phyloP scores from a whole-genome alignment of 306 rosid genomes.

The Vigna reflexopilosa region DNA sequence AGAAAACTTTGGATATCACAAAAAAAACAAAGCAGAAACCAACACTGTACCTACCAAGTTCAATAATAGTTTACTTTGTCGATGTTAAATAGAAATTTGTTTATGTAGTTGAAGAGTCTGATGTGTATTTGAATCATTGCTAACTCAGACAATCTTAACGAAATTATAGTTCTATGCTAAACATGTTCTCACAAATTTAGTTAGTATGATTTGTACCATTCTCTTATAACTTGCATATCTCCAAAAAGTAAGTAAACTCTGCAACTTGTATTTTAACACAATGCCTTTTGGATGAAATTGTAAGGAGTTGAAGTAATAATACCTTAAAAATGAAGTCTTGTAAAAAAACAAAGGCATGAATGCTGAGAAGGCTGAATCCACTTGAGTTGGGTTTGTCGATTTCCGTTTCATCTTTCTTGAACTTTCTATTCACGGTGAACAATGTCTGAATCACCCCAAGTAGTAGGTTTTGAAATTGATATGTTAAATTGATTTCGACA shows the following conservation, averaged over 20 bases:
- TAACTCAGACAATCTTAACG: neutral
- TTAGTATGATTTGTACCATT: too few species aligned
- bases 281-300: neutral
- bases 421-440: neutral
- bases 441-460: neutral
- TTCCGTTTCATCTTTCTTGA: neutral
- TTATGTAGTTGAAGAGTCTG: neutral
- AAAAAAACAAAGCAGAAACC: constrained; percentile 1
- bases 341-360: neutral
- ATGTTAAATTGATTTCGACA: neutral
- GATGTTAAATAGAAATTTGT: neutral
- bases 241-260: neutral
- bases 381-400: constrained; percentile 17
- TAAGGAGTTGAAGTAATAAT: neutral
- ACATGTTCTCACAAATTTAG: constrained; percentile 2
- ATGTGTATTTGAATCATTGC: neutral
- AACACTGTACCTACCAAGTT: neutral
- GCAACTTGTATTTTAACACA: neutral
- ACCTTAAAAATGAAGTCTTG: neutral
- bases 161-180: neutral
- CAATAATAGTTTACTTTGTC: neutral
- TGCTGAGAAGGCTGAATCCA: neutral
- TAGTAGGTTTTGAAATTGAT: constrained; percentile 2
- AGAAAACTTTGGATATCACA: neutral
- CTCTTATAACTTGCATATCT: too few species aligned